These are phyloP conservation scores for Plasmodium gonderi DNA, from an alignment of 169 alveolate species.

Conservation along the genomic window DNA sequence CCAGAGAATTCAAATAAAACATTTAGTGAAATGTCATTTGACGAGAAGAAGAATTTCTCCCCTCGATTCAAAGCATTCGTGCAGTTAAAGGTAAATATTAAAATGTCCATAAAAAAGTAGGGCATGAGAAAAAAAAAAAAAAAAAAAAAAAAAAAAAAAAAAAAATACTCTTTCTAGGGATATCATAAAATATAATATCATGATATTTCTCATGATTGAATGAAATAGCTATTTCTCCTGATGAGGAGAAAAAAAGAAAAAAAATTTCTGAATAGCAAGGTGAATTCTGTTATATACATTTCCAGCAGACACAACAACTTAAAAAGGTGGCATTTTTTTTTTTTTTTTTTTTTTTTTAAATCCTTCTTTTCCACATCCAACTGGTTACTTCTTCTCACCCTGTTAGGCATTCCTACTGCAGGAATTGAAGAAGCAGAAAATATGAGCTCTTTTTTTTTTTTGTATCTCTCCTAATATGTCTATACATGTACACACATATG, in stretches of 20 bases:
- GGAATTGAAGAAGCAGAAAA: not conserved
- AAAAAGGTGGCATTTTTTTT: too few relatives aligned
- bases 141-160: not conserved
- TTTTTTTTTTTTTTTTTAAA: not conserved
- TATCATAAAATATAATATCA: too few relatives aligned
- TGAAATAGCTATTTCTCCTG: too few relatives aligned
- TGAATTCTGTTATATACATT: not conserved
- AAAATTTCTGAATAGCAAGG: not conserved
- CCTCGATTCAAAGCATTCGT: constrained; percentile 68
- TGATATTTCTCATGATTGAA: too few relatives aligned
- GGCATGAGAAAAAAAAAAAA: too few relatives aligned
- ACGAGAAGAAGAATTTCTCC: constrained; percentile 27
- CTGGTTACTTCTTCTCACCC: not conserved
- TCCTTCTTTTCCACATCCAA: not conserved
- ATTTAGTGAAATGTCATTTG: constrained; percentile 49
- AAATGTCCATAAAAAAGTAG: too few relatives aligned
- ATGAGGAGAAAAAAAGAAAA: not conserved
- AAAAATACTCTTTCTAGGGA: not conserved
- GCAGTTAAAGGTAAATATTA: constrained; percentile 27
- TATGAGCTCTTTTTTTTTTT: not conserved
- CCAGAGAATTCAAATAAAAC: constrained; percentile 24
- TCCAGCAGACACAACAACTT: not conserved
- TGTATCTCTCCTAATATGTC: too few relatives aligned
- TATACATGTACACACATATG: too few relatives aligned
- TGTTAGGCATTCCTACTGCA: not conserved